These are phyloP conservation scores for Brassica juncea DNA, from an alignment of 345 rosid genomes.

Conservation along the genomic window DNA sequence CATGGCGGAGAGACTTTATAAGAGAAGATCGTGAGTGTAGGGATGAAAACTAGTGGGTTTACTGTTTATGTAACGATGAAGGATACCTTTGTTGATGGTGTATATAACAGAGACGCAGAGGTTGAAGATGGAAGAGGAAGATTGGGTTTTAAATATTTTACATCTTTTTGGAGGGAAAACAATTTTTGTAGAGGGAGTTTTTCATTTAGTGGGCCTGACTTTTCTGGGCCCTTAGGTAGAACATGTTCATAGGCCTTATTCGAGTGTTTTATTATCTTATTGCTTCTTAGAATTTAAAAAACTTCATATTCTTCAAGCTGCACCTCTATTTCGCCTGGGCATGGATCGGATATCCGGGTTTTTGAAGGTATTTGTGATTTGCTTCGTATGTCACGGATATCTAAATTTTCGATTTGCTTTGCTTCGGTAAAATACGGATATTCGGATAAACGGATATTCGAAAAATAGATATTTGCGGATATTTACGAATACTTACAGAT, in stretches of 20 bases:
- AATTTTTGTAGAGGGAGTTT: neutral
- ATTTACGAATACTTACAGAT: no score
- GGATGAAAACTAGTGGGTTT: neutral
- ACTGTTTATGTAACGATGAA: neutral
- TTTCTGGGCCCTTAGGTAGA: neutral
- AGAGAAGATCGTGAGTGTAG: neutral
- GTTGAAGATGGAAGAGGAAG: constrained; percentile 36
- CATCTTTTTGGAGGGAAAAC: constrained; percentile 36
- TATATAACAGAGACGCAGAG: constrained; percentile 26
- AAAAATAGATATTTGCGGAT: no score
- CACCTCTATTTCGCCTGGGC: neutral
- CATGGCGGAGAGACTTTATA: constrained; percentile 38
- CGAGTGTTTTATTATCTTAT: neutral
- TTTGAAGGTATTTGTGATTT: no score
- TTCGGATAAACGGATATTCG: no score
- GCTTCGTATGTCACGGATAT: no score
- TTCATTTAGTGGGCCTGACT: constrained; percentile 21
- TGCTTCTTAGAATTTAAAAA: neutral
- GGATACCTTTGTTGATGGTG: neutral
- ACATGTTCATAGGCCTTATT: neutral
- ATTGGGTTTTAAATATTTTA: constrained; percentile 29
- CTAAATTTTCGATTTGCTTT: no score
- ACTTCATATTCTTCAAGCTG: neutral
- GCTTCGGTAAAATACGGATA: no score
- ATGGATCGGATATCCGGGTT: no score